A percentile compares a stretch with the other conserved stretches of the same genome.
phyloP scores from a whole-genome alignment of 2,329 filamentous ascomycete species.

The Alternaria postmessia region DNA sequence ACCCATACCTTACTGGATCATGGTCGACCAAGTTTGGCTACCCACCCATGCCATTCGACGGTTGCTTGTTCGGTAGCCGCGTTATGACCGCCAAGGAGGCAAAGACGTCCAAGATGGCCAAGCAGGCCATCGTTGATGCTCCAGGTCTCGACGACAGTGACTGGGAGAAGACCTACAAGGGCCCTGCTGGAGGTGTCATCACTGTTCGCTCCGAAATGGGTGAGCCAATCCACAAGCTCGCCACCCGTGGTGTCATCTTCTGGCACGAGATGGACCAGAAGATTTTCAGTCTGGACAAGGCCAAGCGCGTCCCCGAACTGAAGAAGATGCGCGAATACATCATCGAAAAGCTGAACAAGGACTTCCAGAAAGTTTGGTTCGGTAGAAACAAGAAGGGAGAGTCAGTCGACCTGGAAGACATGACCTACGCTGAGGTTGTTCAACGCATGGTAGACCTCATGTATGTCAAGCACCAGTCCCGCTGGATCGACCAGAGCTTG shows the following conservation, averaged over 20 bases:
- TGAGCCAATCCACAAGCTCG: slow-evolving; percentile 98
- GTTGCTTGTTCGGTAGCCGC: slow-evolving; percentile 57
- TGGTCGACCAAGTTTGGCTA: slow-evolving; percentile 56
- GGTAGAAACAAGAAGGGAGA: slow-evolving; percentile 54
- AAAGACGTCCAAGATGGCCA: slow-evolving; percentile 54
- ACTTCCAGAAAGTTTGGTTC: slow-evolving; percentile 61
- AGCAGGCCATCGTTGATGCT: slow-evolving; percentile 56
- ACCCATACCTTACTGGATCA: slow-evolving; percentile 57
- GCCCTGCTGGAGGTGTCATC: slow-evolving; percentile 88
- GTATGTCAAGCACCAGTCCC: slow-evolving; percentile 56
- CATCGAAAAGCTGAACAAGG: slow-evolving; percentile 57
- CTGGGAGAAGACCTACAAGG: slow-evolving; percentile 62
- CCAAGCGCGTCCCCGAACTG: slow-evolving; percentile 58
- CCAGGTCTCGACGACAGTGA: slow-evolving; percentile 54
- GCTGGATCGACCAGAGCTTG: slow-evolving; percentile 70
- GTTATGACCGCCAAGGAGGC: slow-evolving; percentile 60
- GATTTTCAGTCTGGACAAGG: slow-evolving; percentile 95
- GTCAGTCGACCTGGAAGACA: slow-evolving; percentile 57
- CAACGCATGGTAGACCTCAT: slow-evolving; percentile 57
- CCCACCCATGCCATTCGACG: slow-evolving; percentile 59
- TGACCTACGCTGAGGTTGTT: slow-evolving; percentile 59
- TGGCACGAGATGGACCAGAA: slow-evolving; percentile 99
- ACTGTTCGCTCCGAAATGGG: slow-evolving; percentile 99
- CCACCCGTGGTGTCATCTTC: slow-evolving; percentile 92
- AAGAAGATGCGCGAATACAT: slow-evolving; percentile 57